Percentiles rank a stretch among this genome's conserved stretches.
These are phyloP conservation scores for Colletotrichum salicis DNA, from an alignment of 2,329 filamentous ascomycete species.

Conservation along the genomic window DNA sequence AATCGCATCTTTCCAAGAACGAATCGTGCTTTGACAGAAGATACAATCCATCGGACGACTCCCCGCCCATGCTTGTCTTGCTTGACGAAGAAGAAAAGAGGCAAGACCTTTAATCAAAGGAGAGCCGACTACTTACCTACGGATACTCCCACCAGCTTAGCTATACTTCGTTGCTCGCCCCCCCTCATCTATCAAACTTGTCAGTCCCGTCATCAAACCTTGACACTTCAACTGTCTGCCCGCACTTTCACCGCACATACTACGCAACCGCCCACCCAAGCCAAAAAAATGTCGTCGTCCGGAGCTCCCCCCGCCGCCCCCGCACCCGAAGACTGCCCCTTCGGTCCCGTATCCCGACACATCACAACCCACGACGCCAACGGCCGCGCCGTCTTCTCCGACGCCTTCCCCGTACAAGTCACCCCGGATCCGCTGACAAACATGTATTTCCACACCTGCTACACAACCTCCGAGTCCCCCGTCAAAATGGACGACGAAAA, in stretches of 20 bases:
- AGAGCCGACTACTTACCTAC: background rate
- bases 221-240: background rate
- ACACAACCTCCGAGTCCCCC: constrained; percentile 36
- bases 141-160: background rate
- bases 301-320: constrained; percentile 6
- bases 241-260: background rate
- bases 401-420: constrained; percentile 35
- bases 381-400: constrained; percentile 41
- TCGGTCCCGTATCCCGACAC: constrained; percentile 28
- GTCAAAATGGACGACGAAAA: constrained; percentile 29
- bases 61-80: background rate
- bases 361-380: constrained; percentile 43
- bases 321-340: constrained; percentile 19
- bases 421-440: constrained; percentile 29
- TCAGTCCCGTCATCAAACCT: constrained; percentile 1
- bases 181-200: background rate
- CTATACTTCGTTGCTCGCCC: background rate
- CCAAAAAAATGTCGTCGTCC: constrained; percentile 19
- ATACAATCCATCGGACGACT: constrained; percentile 7
- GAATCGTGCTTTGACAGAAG: constrained; percentile 1
- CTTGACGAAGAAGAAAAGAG: background rate
- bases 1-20: constrained; percentile 2
- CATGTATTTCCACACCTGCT: constrained; percentile 39
- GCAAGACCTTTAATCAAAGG: no score
- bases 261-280: background rate